Percentiles rank a stretch among this genome's conserved stretches.
Conservation (phyloP, 257 asterid genomes). For the Gentiana straminea region DNA sequence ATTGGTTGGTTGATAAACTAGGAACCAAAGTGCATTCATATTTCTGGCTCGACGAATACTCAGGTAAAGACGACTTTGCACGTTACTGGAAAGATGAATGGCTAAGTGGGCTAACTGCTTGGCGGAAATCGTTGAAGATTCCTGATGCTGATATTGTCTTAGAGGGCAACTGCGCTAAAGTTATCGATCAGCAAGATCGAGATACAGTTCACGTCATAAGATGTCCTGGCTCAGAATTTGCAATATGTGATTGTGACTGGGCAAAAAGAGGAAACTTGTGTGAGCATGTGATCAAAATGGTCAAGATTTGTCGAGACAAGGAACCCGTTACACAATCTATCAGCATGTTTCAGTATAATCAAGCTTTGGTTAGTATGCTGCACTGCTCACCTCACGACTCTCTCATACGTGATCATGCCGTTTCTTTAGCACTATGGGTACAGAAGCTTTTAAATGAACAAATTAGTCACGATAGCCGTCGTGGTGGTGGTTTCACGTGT, state of each 20-base stretch:
- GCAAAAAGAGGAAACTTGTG: slow-evolving; percentile 75
- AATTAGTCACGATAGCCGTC: slow-evolving; percentile 24
- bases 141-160: slow-evolving; percentile 53
- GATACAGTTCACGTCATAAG: slow-evolving; percentile 29
- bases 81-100: slow-evolving; percentile 86
- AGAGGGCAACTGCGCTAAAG: slow-evolving; percentile 53
- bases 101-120: slow-evolving; percentile 77
- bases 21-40: slow-evolving; percentile 76
- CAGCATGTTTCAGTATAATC: slow-evolving; percentile 65
- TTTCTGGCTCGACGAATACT: slow-evolving; percentile 93
- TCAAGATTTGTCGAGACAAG: slow-evolving; percentile 52
- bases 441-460: slow-evolving; percentile 54
- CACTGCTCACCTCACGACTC: slow-evolving; percentile 60
- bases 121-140: slow-evolving; percentile 59
- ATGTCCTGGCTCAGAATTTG: slow-evolving; percentile 84
- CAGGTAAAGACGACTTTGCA: slow-evolving; percentile 65
- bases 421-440: slow-evolving; percentile 57
- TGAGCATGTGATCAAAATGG: slow-evolving; percentile 61
- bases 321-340: slow-evolving; percentile 39
- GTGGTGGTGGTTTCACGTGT: slow-evolving; percentile 9
- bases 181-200: slow-evolving; percentile 36
- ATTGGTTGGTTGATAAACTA: slow-evolving; percentile 83
- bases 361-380: slow-evolving; percentile 57
- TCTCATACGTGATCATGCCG: slow-evolving; percentile 74
- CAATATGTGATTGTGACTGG: slow-evolving; percentile 77